Conservation (phyloP, 2,329 filamentous ascomycete genomes). For the Phymatotrichopsis omnivora region DNA sequence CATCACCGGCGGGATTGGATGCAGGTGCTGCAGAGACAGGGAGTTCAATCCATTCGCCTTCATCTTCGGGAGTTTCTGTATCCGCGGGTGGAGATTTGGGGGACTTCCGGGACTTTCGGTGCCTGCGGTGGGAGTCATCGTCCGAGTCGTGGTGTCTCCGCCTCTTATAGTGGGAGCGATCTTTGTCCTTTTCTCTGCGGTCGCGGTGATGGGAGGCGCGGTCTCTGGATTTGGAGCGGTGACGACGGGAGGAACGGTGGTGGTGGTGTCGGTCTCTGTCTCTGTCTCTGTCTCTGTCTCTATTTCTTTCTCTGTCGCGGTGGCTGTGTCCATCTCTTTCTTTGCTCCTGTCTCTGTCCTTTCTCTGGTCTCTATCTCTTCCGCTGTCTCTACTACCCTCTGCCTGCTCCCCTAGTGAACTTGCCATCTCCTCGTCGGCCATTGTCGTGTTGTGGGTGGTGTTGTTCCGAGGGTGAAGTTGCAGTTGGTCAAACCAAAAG, state of each 20-base stretch:
- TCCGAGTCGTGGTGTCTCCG: constrained; percentile 29
- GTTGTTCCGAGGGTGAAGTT: too few relatives aligned
- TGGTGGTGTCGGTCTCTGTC: constrained; percentile 4
- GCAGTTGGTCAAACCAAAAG: too few relatives aligned
- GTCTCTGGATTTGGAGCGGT: constrained; percentile 34
- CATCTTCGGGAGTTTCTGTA: constrained; percentile 42
- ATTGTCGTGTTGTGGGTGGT: too few relatives aligned
- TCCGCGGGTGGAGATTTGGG: constrained; percentile 36
- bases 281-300: constrained; percentile 11
- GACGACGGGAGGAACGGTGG: constrained; percentile 14
- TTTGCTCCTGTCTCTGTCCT: too few relatives aligned
- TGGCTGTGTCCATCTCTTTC: too few relatives aligned
- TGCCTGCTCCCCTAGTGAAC: too few relatives aligned
- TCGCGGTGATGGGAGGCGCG: constrained; percentile 41
- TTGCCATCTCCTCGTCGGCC: too few relatives aligned
- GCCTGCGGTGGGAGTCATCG: constrained; percentile 29
- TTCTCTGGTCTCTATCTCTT: too few relatives aligned
- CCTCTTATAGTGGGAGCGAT: constrained; percentile 14
- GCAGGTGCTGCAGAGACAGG: constrained; percentile 39
- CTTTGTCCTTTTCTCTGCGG: constrained; percentile 38
- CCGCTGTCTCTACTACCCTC: too few relatives aligned
- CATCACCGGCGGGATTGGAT: constrained; percentile 28
- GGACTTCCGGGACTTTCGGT: constrained; percentile 35
- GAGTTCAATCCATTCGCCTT: constrained; percentile 45
- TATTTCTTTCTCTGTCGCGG: constrained; percentile 11